Evolutionary conservation across 1,284 basidiomycete species (phyloP), one percentile per base, ranked within the genome.

Genomic region (Rhodotorula sp.): DNA sequence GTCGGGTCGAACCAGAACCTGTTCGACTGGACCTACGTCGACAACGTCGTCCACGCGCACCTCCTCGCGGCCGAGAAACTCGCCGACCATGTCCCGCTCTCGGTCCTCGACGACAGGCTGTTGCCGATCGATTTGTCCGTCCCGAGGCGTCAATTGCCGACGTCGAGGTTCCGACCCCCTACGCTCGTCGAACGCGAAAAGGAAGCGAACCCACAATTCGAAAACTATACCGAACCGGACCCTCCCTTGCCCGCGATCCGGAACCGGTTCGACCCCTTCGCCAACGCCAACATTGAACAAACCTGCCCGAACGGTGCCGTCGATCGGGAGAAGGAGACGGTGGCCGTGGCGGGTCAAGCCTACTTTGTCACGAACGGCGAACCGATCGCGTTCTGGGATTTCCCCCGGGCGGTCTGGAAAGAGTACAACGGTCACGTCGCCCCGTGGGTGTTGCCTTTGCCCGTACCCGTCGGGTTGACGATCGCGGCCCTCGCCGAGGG

Each of bases 301-400:
- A 43, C 56, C 0, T 21, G 51, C 57, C 20, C 20, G 67, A 46
- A 77, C 65, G 66, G 78, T 68, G 15, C 73, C 68, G 54, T 81
- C 78, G 61, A 78, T 78, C 58, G 68, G 71, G 39, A 64, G 63
- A 43, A 43, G n/a, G 54, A 48, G 43, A 26, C 26, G 14, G 23
- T 77, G 68, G 60, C 71, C 57, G 61, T 79, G 69, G 94, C 93
- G 5, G 97, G 97, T 0, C 91, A 98, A 81, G 92, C 86, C 1
- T 99, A 97, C 85, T 97, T 96, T 85, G 93, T 99, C 83, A 97
- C 95, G 72, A 98, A 98, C 80, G 94, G 95, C 74, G 95, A 98
- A 81, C 96, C 95, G 2, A 86, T 91, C 69, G 91, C 91, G 80
- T 98, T 98, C 84, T 99, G 96, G 96, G 95, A 98, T 83, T 90